Evolutionary conservation across 2,329 filamentous ascomycete genomes (phyloP), one percentile per base, ranked within the genome.

Genomic region (Fusarium zealandicum): DNA sequence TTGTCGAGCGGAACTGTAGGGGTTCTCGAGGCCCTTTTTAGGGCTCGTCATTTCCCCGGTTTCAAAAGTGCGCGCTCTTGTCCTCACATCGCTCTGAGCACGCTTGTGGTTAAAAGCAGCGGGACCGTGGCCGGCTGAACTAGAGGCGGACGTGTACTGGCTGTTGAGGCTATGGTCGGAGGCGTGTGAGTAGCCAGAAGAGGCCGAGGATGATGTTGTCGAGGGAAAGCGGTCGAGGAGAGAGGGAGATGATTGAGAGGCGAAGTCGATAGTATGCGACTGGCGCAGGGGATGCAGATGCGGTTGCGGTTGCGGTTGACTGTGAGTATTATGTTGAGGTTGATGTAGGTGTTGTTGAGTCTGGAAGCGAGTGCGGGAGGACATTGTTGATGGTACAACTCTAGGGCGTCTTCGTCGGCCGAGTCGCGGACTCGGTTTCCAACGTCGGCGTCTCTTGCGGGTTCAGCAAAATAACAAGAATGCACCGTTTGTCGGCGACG

Each of bases 1-100:
- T 68, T 90, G 89, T 46, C 92, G 88, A 55, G 89, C 83, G 63
- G 82, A 88, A 63, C 84, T 85, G 69, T 92, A 93, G 58, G 88
- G 80, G 64, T 84, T 86, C 28, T 86, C 84, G n/a, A 84, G 79
- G 57, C 74, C 72, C 52, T 73, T 75, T 64, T 77, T 74, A 46
- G 75, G 64, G 59, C 68, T 62, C 56, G 70, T 79, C 76, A 69
- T 80, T 72, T 73, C 78, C 70, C 70, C 73, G 35, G 69, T 42
- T 68, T 76, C 75, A 63, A 81, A 75, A 54, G 79, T 74, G 64
- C 80, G 71, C 69, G 86, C 81, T 36, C 80, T 79, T 54, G 81
- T 81, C 51, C 75, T 70, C 51, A 83, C 83, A 78, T 95, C 90
- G 75, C 90, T 93, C 72, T 87, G 82, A 56, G 90, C 90, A 71